Conservation (phyloP, 2,329 filamentous ascomycete species). For the Didymella arachidicola region DNA sequence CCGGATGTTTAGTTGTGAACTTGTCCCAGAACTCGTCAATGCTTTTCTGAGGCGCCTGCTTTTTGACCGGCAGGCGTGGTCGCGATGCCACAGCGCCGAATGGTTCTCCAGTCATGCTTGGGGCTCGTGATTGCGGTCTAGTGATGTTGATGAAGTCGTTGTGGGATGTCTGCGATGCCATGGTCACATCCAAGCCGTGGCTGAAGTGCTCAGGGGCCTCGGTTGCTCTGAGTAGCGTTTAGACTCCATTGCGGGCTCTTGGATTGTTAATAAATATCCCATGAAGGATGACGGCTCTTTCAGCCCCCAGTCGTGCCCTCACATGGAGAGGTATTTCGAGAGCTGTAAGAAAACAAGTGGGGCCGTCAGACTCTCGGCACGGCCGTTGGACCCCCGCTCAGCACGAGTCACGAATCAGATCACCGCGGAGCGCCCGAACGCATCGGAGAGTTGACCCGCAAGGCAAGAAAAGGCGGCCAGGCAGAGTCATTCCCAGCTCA, state of each 20-base stretch:
- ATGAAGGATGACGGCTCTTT: slow-evolving; percentile 26
- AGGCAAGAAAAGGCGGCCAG: slow-evolving; percentile 36
- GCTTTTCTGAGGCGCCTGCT: slow-evolving; percentile 68
- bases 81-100: slow-evolving; percentile 25
- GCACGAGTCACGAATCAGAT: slow-evolving; percentile 34
- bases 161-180: slow-evolving; percentile 49
- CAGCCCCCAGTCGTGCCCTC: slow-evolving; percentile 44
- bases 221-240: slow-evolving; percentile 24
- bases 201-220: slow-evolving; percentile 28
- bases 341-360: slow-evolving; percentile 45
- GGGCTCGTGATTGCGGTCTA: slow-evolving; percentile 46
- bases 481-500: slow-evolving; percentile 26
- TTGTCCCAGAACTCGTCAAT: slow-evolving; percentile 78
- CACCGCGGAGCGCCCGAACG: slow-evolving; percentile 28
- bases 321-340: slow-evolving; percentile 43
- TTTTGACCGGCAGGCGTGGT: slow-evolving; percentile 48
- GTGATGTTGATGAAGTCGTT: slow-evolving; percentile 50
- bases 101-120: slow-evolving; percentile 46
- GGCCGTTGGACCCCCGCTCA: slow-evolving; percentile 41
- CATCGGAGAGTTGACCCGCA: slow-evolving; percentile 19
- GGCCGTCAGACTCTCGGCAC: slow-evolving; percentile 46
- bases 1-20: slow-evolving; percentile 72
- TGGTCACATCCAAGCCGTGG: slow-evolving; percentile 35
- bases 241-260: slow-evolving; percentile 40
- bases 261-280: slow-evolving; percentile 36